Conservation (phyloP, 2,329 filamentous ascomycete species). For the Periconia macrospinosa region DNA sequence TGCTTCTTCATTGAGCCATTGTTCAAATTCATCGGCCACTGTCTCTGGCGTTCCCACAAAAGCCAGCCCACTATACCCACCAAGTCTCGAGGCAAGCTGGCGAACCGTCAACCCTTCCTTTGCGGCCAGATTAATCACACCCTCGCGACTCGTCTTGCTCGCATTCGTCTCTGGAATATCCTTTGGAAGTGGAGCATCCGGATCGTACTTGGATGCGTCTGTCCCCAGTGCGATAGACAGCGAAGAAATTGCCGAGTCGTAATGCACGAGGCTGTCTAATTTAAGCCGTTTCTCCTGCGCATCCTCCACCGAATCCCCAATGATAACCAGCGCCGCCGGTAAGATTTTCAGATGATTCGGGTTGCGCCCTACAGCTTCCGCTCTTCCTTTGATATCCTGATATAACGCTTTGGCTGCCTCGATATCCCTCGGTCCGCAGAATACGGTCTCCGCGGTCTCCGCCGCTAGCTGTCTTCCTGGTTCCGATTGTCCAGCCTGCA, state of each 20-base stretch:
- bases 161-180: conserved; percentile 58
- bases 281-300: conserved; percentile 53
- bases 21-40: conserved; percentile 54
- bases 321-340: conserved; percentile 54
- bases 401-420: conserved; percentile 53
- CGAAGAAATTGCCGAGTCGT: conserved; percentile 58
- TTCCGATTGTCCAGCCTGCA: conserved; percentile 58
- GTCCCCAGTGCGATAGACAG: conserved; percentile 53
- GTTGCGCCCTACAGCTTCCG: conserved; percentile 49
- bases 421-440: conserved; percentile 54
- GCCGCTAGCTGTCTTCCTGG: conserved; percentile 55
- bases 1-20: conserved; percentile 52
- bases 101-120: conserved; percentile 53
- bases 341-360: conserved; percentile 55
- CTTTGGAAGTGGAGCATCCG: conserved; percentile 52
- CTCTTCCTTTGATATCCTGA: conserved; percentile 55
- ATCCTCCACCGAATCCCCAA: conserved; percentile 54
- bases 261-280: conserved; percentile 57
- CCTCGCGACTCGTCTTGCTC: conserved; percentile 53
- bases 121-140: conserved; percentile 49
- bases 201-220: conserved; percentile 53
- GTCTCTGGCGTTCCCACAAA: conserved; percentile 55
- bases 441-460: conserved; percentile 58
- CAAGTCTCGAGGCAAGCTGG: conserved; percentile 55
- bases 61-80: conserved; percentile 54